Evolutionary conservation across 257 asterid species (phyloP).

Genomic region (Solanum ahanhuiri): DNA sequence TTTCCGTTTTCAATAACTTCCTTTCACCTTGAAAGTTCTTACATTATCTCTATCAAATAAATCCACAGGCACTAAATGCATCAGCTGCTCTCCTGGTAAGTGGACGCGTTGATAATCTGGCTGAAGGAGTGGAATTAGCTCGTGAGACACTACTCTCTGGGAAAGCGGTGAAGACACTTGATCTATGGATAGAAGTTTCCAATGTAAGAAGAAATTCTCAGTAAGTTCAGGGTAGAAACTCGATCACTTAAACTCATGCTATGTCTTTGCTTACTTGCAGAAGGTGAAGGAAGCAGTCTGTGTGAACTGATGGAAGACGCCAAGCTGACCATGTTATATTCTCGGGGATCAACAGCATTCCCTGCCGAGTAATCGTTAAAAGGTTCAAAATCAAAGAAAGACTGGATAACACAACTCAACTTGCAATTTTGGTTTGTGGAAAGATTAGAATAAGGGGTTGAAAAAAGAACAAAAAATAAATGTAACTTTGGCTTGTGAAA

Average conservation of each 20-base stretch:
- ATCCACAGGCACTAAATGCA: constrained; percentile 67
- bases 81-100: constrained; percentile 86
- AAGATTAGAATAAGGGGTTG: background rate
- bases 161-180: constrained; percentile 62
- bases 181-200: constrained; percentile 57
- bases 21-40: background rate
- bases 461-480: background rate
- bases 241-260: background rate
- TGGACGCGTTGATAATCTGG: constrained; percentile 47
- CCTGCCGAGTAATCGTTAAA: background rate
- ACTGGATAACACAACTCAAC: background rate
- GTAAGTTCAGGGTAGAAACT: background rate
- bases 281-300: background rate
- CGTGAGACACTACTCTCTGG: constrained; percentile 59
- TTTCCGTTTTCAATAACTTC: background rate
- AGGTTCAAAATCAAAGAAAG: background rate
- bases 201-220: constrained; percentile 32
- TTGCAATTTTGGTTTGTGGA: background rate
- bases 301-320: background rate
- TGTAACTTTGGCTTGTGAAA: background rate
- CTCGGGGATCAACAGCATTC: background rate
- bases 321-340: background rate
- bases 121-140: constrained; percentile 67
- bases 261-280: background rate
- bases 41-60: background rate